These are phyloP conservation scores for Exophiala viscosa DNA, from an alignment of 2,329 filamentous ascomycete species.

Conservation along the genomic window DNA sequence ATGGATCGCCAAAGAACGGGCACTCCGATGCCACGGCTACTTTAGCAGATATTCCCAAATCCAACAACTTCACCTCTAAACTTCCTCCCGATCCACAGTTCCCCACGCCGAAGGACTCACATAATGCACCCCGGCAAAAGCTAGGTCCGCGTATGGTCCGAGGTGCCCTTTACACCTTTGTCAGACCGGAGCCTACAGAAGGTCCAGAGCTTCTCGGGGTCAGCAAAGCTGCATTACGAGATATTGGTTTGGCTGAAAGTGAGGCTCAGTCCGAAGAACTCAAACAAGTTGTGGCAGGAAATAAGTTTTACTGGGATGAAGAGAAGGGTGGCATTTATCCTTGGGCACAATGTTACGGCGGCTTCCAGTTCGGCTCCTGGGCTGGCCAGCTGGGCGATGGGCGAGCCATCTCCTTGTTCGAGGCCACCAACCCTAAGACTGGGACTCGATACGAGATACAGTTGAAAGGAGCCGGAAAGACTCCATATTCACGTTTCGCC, in stretches of 20 bases:
- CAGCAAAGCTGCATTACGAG: constrained; percentile 71
- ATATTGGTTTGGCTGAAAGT: constrained; percentile 69
- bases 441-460: constrained; percentile 82
- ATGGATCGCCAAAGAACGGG: background rate
- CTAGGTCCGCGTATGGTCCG: constrained; percentile 80
- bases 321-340: constrained; percentile 80
- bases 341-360: constrained; percentile 96
- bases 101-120: constrained; percentile 75
- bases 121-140: constrained; percentile 71
- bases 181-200: constrained; percentile 70
- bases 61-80: constrained; percentile 60
- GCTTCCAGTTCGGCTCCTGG: constrained; percentile 71
- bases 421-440: constrained; percentile 71
- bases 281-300: constrained; percentile 72
- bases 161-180: constrained; percentile 82
- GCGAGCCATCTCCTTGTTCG: constrained; percentile 89
- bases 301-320: constrained; percentile 72
- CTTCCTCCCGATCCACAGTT: constrained; percentile 74
- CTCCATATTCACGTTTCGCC: constrained; percentile 92
- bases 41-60: constrained; percentile 56
- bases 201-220: constrained; percentile 77
- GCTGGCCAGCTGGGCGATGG: constrained; percentile 94
- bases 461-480: constrained; percentile 88
- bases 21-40: constrained; percentile 7
- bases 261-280: constrained; percentile 73